phyloP scores from a whole-genome alignment of 2,329 filamentous ascomycete species.

The Trichophyton benhamiae region DNA sequence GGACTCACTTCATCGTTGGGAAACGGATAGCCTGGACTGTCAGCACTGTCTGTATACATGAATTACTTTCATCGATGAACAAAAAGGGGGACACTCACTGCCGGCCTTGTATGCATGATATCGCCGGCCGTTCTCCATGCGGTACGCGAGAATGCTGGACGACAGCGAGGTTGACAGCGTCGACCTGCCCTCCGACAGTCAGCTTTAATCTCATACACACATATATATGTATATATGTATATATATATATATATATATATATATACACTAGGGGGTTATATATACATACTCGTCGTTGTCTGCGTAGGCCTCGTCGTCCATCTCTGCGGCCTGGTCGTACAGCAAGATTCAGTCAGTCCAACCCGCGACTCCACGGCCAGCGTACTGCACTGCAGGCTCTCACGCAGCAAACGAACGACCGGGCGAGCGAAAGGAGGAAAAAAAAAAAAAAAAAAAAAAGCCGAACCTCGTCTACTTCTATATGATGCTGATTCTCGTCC shows the following conservation, averaged over 20 bases:
- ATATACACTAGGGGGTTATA: background rate
- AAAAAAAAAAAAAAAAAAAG: no score
- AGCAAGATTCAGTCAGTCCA: background rate
- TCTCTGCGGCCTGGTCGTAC: background rate
- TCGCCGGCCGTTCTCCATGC: constrained; percentile 15
- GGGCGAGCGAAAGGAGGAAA: background rate
- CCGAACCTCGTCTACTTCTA: background rate
- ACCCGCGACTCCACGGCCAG: background rate
- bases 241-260: no score
- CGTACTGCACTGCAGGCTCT: background rate
- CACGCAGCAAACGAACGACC: background rate
- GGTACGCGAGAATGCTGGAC: constrained; percentile 12
- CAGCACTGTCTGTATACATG: background rate
- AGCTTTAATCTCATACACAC: background rate
- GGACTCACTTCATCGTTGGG: background rate
- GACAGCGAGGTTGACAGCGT: constrained; percentile 6
- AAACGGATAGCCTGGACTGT: background rate
- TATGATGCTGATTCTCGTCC: background rate
- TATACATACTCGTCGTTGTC: background rate
- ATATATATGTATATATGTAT: no score
- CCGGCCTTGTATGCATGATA: constrained; percentile 13
- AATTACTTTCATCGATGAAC: background rate
- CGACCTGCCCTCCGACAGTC: background rate
- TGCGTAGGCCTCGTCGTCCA: background rate
- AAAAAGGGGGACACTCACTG: constrained; percentile 5